These are phyloP conservation scores for Eruca vesicaria DNA, from an alignment of 441 rosid genomes.

Conservation along the genomic window DNA sequence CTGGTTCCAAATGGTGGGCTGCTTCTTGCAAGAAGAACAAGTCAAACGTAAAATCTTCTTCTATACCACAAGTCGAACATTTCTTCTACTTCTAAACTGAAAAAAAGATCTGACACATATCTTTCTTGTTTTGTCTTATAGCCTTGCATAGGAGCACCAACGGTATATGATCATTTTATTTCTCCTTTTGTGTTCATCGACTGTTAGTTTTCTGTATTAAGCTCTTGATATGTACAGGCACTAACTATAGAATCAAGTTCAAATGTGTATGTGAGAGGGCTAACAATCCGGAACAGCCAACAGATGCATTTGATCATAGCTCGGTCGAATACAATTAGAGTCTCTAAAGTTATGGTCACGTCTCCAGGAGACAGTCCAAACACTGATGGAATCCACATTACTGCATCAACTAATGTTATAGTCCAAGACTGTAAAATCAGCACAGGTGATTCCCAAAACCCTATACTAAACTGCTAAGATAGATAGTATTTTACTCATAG, in stretches of 20 bases:
- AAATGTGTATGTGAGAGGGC: conserved; percentile 65
- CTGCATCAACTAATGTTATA: conserved; percentile 76
- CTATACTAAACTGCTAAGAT: neutral
- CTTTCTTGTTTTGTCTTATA: conserved; percentile 41
- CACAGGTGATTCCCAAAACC: conserved; percentile 57
- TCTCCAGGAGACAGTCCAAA: conserved; percentile 96
- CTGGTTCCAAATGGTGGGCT: conserved; percentile 96
- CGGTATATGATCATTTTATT: conserved; percentile 57
- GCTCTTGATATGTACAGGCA: conserved; percentile 47
- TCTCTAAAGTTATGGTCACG: conserved; percentile 66
- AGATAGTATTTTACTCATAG: neutral
- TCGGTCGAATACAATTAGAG: conserved; percentile 55
- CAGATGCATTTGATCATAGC: conserved; percentile 91
- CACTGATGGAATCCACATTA: conserved; percentile 94
- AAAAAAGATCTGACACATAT: conserved; percentile 26
- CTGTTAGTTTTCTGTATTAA: neutral
- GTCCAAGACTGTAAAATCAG: conserved; percentile 90
- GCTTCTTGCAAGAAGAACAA: conserved; percentile 96
- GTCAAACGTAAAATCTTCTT: conserved; percentile 53
- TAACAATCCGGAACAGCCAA: conserved; percentile 89
- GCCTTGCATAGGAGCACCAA: conserved; percentile 95
- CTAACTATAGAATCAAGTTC: conserved; percentile 91
- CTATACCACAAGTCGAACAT: neutral
- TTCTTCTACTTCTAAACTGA: neutral
- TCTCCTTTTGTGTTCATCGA: conserved; percentile 4